Evolutionary conservation across 2,329 filamentous ascomycete species (phyloP), one percentile per base, ranked within the genome.

Genomic region (Epichloe gansuensis): DNA sequence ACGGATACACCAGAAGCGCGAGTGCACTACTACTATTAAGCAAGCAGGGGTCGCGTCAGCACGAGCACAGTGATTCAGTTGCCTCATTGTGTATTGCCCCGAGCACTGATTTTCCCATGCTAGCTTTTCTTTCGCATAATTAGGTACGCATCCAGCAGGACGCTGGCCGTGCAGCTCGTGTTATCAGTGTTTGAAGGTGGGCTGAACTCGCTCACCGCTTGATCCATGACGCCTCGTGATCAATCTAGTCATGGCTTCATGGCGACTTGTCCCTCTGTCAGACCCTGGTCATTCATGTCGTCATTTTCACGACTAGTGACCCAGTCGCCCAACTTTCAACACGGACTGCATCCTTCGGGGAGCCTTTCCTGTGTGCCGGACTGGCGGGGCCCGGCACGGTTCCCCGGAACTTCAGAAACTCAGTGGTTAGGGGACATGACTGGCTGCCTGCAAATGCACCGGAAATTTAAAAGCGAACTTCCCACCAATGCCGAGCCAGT

Each of bases 301-400:
- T 55, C 48, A 53, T 53, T 17, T 17, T 51, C 25, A 35, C 15
- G 38, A 48, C 12, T 11, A 21, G 25, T 12, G 31, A 23, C 8
- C 23, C 48, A 54, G 48, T 45, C 43, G 44, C 21, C 28, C 39
- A 11, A 8, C 17, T 4, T 46, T 13, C 39, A 46, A 37, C 34
- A 17, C 46, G 38, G 37, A 44, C 42, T 28, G 50, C 28, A 42
- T 34, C 46, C 12, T 25, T 35, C 42, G 42, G 46, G 54, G 49
- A 54, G 46, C 15, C 7, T 44, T 41, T 35, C 49, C 46, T 50
- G 44, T 49, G 54, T 54, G 50, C 56, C 54, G 57, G 50, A 28
- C 46, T 38, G 43, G 53, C 48, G 53, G 56, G 52, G 23, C 38
- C 52, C 56, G 57, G 56, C 53, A 54, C 55, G 23, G 46, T 55